phyloP scores from a whole-genome alignment of 495 filamentous ascomycete species.

The Penicillium macrosclerotiorum region DNA sequence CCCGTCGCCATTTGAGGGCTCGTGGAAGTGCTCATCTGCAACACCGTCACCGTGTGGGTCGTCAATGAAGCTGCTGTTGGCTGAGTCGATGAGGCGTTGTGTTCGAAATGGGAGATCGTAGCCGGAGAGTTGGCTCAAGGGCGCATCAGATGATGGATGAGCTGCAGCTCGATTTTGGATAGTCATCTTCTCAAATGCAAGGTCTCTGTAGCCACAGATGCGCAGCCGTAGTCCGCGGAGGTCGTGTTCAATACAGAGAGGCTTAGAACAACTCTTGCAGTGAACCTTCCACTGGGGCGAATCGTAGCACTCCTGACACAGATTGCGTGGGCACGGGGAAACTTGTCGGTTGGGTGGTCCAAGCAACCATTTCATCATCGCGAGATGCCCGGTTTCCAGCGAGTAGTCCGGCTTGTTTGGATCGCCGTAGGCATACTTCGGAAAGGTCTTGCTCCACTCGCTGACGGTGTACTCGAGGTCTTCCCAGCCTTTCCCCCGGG shows the following conservation, averaged over 20 bases:
- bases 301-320: conserved; percentile 59
- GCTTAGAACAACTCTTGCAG: conserved; percentile 56
- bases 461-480: conserved; percentile 51
- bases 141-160: conserved; percentile 7
- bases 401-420: conserved; percentile 42
- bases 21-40: conserved; percentile 17
- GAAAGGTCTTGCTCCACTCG: conserved; percentile 45
- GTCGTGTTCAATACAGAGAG: conserved; percentile 62
- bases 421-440: conserved; percentile 44
- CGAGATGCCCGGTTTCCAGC: conserved; percentile 46
- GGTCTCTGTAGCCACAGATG: conserved; percentile 58
- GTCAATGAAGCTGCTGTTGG: conserved; percentile 43
- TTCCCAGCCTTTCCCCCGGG: conserved; percentile 52
- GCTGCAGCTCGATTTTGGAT: conserved; percentile 31
- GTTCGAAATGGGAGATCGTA: conserved; percentile 34
- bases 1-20: conserved; percentile 17
- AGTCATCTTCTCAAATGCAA: conserved; percentile 50
- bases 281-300: conserved; percentile 58
- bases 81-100: conserved; percentile 32
- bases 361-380: conserved; percentile 50
- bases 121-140: conserved; percentile 8
- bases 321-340: conserved; percentile 53
- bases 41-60: conserved; percentile 30
- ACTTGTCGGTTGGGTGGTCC: conserved; percentile 46
- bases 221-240: conserved; percentile 57